A percentile compares a stretch with the other conserved stretches of the same genome.
phyloP scores from a whole-genome alignment of 495 filamentous ascomycete genomes.

The Cudoniella acicularis region DNA sequence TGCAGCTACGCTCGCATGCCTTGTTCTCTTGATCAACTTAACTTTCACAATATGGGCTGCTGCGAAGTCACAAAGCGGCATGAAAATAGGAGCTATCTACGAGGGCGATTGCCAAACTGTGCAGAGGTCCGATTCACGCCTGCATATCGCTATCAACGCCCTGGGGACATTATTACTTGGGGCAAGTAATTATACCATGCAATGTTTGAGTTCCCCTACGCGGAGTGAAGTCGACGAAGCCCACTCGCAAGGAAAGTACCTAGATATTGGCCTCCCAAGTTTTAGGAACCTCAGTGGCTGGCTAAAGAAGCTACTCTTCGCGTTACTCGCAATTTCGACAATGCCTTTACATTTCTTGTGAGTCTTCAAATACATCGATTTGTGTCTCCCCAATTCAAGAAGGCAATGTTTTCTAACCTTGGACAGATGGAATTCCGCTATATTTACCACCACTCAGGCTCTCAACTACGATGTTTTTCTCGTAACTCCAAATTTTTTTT shows the following conservation, averaged over 20 bases:
- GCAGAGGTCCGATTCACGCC: conserved; percentile 16
- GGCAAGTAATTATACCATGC: conserved; percentile 39
- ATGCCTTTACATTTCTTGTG: conserved; percentile 32
- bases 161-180: conserved; percentile 35
- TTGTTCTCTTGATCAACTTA: conserved; percentile 9
- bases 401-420: background rate
- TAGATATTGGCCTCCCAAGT: conserved; percentile 39
- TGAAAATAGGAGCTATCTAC: conserved; percentile 8
- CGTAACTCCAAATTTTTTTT: conserved; percentile 14
- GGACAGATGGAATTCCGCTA: conserved; percentile 23
- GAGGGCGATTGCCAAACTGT: conserved; percentile 24
- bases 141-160: conserved; percentile 35
- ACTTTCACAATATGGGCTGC: conserved; percentile 6
- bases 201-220: conserved; percentile 35
- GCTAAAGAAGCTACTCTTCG: conserved; percentile 23
- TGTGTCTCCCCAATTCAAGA: too few species aligned
- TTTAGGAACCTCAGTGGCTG: conserved; percentile 29
- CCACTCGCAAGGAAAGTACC: conserved; percentile 30
- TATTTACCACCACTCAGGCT: conserved; percentile 25
- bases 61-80: background rate
- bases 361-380: too few species aligned
- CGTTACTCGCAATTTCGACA: conserved; percentile 17
- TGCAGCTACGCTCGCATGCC: background rate
- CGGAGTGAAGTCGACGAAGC: conserved; percentile 36
- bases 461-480: conserved; percentile 35